phyloP scores from a whole-genome alignment of 768 basidiomycete genomes.

The Tylopilus cervinicoccineus region DNA sequence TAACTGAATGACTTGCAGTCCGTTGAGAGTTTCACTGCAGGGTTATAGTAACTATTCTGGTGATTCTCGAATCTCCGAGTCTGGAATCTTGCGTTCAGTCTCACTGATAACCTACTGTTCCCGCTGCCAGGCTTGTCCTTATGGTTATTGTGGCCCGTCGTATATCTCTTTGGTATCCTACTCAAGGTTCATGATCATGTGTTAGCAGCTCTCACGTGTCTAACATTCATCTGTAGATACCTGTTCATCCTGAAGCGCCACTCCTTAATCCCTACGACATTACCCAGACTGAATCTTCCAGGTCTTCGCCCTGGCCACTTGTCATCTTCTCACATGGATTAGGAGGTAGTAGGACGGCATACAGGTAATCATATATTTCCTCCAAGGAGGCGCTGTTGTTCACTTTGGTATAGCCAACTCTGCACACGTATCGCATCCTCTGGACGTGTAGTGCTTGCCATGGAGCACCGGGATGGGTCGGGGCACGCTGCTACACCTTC shows the following conservation, averaged over 20 bases:
- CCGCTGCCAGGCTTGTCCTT: constrained; percentile 21
- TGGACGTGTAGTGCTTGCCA: constrained; percentile 75
- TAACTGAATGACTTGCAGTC: constrained; percentile 23
- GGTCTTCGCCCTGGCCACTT: constrained; percentile 59
- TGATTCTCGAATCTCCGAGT: constrained; percentile 19
- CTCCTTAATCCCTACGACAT: constrained; percentile 35
- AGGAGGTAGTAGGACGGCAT: constrained; percentile 66
- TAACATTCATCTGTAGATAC: constrained; percentile 38
- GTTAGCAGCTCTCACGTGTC: background rate
- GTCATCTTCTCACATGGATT: constrained; percentile 86
- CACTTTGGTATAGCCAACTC: constrained; percentile 46
- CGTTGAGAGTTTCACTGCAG: constrained; percentile 40
- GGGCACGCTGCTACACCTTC: constrained; percentile 47
- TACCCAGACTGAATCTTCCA: background rate
- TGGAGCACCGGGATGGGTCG: constrained; percentile 85
- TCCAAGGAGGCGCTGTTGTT: background rate
- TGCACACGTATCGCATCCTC: constrained; percentile 71
- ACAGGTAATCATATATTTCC: constrained; percentile 41
- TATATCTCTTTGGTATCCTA: constrained; percentile 48
- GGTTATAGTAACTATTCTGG: constrained; percentile 53
- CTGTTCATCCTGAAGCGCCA: constrained; percentile 53
- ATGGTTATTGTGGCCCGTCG: constrained; percentile 39
- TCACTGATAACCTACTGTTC: background rate
- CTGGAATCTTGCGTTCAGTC: background rate
- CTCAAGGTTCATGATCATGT: constrained; percentile 38